Base-by-base conservation (phyloP, 169 alveolate genomes). In the Plasmodium coatneyi region DNA sequence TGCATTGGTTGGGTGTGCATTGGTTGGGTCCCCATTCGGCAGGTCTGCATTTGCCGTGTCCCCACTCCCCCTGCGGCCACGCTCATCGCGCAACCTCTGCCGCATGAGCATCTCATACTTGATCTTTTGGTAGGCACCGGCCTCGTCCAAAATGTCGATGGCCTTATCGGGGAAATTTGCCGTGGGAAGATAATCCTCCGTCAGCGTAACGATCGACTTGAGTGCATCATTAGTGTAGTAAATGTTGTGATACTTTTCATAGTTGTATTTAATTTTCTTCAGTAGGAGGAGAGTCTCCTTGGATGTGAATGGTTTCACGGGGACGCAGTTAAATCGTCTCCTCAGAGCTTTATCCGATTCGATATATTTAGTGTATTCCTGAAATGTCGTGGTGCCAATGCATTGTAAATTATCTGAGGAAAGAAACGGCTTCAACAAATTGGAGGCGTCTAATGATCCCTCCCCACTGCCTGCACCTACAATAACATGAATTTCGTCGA, bases 391-490 rank as follows among this genome's bases (percentile, higher is more conserved):
- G 7, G 96, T 94, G 6, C 97, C 97, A n/a, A 96, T 95, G 82
- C 97, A 96, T 36, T 96, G 97, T 81, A 96, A 80, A 94, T 98
- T 98, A 3, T 98, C 99, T 28, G 98, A 92, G 3, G 98, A 96
- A 52, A 98, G 96, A 3, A 98, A 96, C 2, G 98, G 98, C 93
- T 98, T 98, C 84, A 98, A 92, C 82, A 98, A 82, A 87, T 98
- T 97, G 30, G 98, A 98, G 12, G 99, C 99, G 81, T 98, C 99
- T 49, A 97, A 90, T 28, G 98, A 96, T 22, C 99, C 98, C 34
- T 97, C 99, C 5, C 98, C 97, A 46, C 95, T 95, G 9, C 97
- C 98, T 28, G 96, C 97, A 14, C 97, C 98, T 25, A 97, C 95
- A 80, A 98, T 93, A 92, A 96, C 94, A 92, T 98, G 99, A 12